Conservation (phyloP, 129 eudicot species). For the Flaveria robusta region DNA sequence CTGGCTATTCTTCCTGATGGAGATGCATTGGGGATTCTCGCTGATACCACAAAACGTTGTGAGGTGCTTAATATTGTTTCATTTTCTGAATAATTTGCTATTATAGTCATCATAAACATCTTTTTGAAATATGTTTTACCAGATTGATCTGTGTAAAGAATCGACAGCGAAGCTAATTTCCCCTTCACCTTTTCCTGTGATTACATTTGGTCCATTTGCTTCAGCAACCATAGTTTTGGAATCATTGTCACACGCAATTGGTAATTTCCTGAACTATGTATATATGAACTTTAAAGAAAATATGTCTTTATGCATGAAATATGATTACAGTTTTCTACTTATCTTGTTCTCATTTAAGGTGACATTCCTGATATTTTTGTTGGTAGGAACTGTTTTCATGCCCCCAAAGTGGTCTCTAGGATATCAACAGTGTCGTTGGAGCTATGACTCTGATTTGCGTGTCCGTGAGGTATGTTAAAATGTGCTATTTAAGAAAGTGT, state of each 20-base stretch:
- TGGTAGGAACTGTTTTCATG: constrained; percentile 83
- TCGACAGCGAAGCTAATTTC: constrained; percentile 61
- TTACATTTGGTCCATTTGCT: constrained; percentile 88
- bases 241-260: constrained; percentile 77
- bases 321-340: neutral
- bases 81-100: neutral
- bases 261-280: constrained; percentile 43
- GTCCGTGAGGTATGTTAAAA: constrained; percentile 76
- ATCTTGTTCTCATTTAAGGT: neutral
- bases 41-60: constrained; percentile 91
- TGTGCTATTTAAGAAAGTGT: constrained; percentile 4
- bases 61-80: constrained; percentile 55
- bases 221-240: constrained; percentile 74
- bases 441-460: constrained; percentile 73
- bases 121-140: constrained; percentile 28
- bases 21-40: constrained; percentile 86
- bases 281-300: neutral
- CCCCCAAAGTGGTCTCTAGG: constrained; percentile 98
- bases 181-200: constrained; percentile 65
- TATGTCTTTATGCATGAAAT: neutral
- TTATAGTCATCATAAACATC: neutral
- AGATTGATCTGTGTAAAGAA: constrained; percentile 85
- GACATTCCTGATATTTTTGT: neutral
- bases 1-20: constrained; percentile 81
- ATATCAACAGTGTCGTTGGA: constrained; percentile 98